Evolutionary conservation across 139 green algal genomes (phyloP).

Genomic region (Marvania coccoides): DNA sequence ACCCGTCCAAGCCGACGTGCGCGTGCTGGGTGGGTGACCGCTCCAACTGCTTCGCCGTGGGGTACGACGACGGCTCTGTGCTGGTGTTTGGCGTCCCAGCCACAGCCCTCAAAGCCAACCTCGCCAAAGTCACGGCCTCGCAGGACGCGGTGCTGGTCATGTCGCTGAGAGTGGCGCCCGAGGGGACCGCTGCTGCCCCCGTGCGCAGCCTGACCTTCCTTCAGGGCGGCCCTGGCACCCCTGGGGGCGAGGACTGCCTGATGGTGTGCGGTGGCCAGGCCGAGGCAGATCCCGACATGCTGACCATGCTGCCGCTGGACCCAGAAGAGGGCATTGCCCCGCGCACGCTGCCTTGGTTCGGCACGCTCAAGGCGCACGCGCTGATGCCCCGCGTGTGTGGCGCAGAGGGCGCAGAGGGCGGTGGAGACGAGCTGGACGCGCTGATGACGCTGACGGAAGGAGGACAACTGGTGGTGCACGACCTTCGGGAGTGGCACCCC

Average conservation of each 20-base stretch:
- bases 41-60: slow-evolving; percentile 47
- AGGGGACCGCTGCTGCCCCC: slow-evolving; percentile 10
- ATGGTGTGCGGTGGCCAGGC: slow-evolving; percentile 61
- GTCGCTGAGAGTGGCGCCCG: slow-evolving; percentile 13
- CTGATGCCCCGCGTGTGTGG: slow-evolving; percentile 14
- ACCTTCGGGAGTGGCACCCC: slow-evolving; percentile 38
- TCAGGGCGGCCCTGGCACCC: slow-evolving; percentile 5
- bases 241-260: slow-evolving; percentile 32
- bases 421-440: slow-evolving; percentile 31
- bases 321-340: neutral
- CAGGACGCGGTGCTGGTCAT: slow-evolving; percentile 11
- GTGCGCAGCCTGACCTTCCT: slow-evolving; percentile 35
- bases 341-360: slow-evolving; percentile 59
- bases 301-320: slow-evolving; percentile 52
- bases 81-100: slow-evolving; percentile 42
- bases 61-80: slow-evolving; percentile 52
- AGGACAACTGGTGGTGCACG: slow-evolving; percentile 59
- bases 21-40: slow-evolving; percentile 51
- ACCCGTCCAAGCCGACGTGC: slow-evolving; percentile 25
- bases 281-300: slow-evolving; percentile 45
- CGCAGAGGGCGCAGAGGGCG: slow-evolving; percentile 19
- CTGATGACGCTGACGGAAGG: slow-evolving; percentile 64
- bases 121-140: neutral
- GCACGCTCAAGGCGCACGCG: slow-evolving; percentile 38
- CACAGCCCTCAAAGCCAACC: slow-evolving; percentile 1